phyloP scores from a whole-genome alignment of 768 basidiomycete species.

The Suillus decipiens region DNA sequence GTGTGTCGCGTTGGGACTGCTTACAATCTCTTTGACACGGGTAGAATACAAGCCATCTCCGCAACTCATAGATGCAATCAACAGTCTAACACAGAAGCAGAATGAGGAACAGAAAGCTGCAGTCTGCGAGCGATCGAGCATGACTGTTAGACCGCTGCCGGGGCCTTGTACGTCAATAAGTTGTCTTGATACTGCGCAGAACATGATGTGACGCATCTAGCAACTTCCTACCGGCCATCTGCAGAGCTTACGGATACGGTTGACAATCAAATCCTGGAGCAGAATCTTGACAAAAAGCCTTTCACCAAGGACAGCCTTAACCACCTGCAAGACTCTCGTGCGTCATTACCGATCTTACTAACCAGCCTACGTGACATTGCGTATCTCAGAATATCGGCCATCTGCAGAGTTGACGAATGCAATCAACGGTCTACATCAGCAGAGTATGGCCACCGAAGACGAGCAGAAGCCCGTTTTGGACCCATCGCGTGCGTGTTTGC shows the following conservation, averaged over 20 bases:
- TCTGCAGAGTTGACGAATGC: constrained; percentile 4
- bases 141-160: not conserved
- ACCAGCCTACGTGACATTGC: not conserved
- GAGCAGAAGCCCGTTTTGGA: not conserved
- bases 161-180: constrained; percentile 1
- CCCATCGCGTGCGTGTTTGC: not conserved
- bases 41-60: constrained; percentile 19
- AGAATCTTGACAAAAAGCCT: not conserved
- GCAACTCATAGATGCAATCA: constrained; percentile 19
- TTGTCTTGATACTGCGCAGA: constrained; percentile 2
- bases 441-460: not conserved
- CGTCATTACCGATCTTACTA: not conserved
- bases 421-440: constrained; percentile 1
- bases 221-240: constrained; percentile 14
- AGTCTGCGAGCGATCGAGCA: not conserved
- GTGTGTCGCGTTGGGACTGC: not conserved
- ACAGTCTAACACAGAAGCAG: not conserved
- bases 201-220: not conserved
- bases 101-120: not conserved
- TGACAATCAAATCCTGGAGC: not conserved
- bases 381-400: constrained; percentile 12
- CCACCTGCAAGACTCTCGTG: not conserved
- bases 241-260: constrained; percentile 16
- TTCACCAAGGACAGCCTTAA: not conserved
- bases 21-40: not conserved